Conservation (phyloP, 148 eudicot genomes). For the Fagopyrum tataricum region DNA sequence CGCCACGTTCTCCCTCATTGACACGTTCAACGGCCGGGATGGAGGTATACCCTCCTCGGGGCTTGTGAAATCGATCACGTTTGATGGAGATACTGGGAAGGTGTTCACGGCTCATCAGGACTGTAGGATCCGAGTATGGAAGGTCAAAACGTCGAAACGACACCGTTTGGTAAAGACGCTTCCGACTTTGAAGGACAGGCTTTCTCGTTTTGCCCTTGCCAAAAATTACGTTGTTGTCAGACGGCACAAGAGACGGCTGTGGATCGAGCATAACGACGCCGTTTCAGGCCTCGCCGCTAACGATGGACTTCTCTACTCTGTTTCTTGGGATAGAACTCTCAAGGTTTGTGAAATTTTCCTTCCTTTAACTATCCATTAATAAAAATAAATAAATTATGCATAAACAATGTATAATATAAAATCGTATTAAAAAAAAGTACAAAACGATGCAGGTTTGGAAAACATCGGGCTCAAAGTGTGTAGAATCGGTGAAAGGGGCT, state of each 20-base stretch:
- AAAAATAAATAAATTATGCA: too few species aligned
- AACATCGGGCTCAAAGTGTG: conserved; percentile 23
- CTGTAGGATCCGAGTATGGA: conserved; percentile 30
- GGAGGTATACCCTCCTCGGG: conserved; percentile 17
- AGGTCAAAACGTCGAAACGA: conserved; percentile 14
- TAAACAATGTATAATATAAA: too few species aligned
- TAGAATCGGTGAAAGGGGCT: conserved; percentile 28
- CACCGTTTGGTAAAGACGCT: conserved; percentile 25
- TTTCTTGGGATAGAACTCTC: conserved; percentile 37
- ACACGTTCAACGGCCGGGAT: conserved; percentile 4
- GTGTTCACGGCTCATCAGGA: conserved; percentile 42
- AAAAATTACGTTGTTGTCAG: conserved; percentile 30
- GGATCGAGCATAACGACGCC: conserved; percentile 39
- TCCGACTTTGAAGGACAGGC: conserved; percentile 26
- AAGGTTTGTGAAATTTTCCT: conserved; percentile 19
- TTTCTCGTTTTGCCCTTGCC: conserved; percentile 17
- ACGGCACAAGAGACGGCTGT: conserved; percentile 23
- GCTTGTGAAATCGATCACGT: conserved; percentile 26
- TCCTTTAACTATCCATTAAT: too few species aligned
- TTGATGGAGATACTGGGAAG: neutral
- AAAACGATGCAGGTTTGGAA: conserved; percentile 18
- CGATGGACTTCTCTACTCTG: conserved; percentile 25
- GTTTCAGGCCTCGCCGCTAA: conserved; percentile 28
- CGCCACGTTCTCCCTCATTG: conserved; percentile 14
- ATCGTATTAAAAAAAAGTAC: too few species aligned